Percentiles rank a stretch among this genome's conserved stretches.
Evolutionary conservation across 495 filamentous ascomycete genomes (phyloP).

Genomic region (Beverwykella pulmonaria): DNA sequence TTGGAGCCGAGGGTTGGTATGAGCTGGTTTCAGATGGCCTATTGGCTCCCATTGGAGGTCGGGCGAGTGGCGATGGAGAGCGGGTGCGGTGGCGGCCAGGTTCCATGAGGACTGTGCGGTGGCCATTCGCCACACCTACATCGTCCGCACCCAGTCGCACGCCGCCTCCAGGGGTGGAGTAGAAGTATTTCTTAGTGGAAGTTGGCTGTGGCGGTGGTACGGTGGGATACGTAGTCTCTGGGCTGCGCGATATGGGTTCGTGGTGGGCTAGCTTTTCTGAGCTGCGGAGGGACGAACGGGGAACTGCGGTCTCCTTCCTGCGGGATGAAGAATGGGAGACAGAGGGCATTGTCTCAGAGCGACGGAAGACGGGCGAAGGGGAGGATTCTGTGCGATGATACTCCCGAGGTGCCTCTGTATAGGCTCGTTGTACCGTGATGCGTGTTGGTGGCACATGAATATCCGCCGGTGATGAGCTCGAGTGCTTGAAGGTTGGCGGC

Average conservation of each 20-base stretch:
- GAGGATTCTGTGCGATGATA: constrained; percentile 31
- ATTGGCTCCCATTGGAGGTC: constrained; percentile 28
- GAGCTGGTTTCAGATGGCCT: constrained; percentile 4
- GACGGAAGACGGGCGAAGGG: constrained; percentile 33
- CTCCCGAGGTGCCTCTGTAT: constrained; percentile 28
- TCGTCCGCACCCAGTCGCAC: constrained; percentile 22
- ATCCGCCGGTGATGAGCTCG: constrained; percentile 34
- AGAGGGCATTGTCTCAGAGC: constrained; percentile 39
- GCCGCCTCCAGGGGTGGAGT: constrained; percentile 20
- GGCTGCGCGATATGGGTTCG: constrained; percentile 32
- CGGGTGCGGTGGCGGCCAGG: constrained; percentile 28
- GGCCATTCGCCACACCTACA: constrained; percentile 26
- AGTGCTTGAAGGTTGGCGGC: constrained; percentile 34
- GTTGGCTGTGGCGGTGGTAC: constrained; percentile 14
- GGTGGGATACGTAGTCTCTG: constrained; percentile 23
- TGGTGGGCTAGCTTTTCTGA: constrained; percentile 20
- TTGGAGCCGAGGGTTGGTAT: constrained; percentile 3
- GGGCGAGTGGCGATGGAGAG: constrained; percentile 30
- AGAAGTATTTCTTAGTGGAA: constrained; percentile 24
- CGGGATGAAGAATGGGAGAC: constrained; percentile 22
- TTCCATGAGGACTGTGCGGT: constrained; percentile 35
- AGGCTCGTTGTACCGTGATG: constrained; percentile 30
- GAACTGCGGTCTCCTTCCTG: constrained; percentile 23
- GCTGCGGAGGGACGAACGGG: constrained; percentile 28
- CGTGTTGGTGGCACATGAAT: constrained; percentile 26